Conservation (phyloP, 768 basidiomycete species). For the Suillus plorans region DNA sequence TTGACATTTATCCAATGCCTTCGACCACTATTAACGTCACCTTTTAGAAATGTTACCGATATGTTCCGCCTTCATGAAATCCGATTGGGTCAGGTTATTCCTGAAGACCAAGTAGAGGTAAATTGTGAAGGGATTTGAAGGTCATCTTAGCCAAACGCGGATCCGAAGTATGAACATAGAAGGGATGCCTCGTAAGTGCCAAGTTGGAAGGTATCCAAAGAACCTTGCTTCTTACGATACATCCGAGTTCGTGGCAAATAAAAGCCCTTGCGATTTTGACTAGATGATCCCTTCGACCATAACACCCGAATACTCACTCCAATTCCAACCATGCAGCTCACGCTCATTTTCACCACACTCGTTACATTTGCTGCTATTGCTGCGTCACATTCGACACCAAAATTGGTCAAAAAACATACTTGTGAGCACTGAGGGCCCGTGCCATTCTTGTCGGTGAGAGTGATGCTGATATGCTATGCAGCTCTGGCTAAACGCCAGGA, state of each 20-base stretch:
- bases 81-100: neutral
- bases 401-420: neutral
- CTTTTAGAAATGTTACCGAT: neutral
- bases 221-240: neutral
- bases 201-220: neutral
- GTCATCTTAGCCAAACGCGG: neutral
- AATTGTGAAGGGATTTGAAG: neutral
- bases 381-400: neutral
- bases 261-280: neutral
- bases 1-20: neutral
- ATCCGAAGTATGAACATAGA: neutral
- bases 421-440: neutral
- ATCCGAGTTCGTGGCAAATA: neutral
- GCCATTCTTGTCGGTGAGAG: neutral
- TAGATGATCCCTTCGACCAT: neutral
- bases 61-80: neutral
- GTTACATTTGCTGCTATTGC: neutral
- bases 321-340: neutral
- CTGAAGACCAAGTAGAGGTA: neutral
- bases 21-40: neutral
- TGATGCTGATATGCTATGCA: neutral
- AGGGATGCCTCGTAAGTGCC: neutral
- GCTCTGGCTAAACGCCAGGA: neutral
- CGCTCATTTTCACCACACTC: neutral
- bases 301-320: neutral